Evolutionary conservation across 192 early-diverging fungal genomes (phyloP).

Genomic region (Linnemannia elongata): DNA sequence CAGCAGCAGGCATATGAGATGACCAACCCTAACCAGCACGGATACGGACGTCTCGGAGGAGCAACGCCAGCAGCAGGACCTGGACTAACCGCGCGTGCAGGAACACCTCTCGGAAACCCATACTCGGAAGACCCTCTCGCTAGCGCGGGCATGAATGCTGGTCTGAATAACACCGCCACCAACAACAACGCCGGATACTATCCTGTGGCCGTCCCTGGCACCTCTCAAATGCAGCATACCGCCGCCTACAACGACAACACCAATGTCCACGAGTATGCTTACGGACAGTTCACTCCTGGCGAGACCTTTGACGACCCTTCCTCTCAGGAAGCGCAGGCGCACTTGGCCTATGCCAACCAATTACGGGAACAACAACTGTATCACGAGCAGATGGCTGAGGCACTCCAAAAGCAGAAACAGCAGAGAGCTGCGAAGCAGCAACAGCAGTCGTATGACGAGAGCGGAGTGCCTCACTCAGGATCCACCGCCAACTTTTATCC

Average conservation of each 20-base stretch:
- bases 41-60: background rate
- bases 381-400: slow-evolving; percentile 51
- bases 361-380: slow-evolving; percentile 48
- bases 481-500: slow-evolving; percentile 43
- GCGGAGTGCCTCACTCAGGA: slow-evolving; percentile 22
- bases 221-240: background rate
- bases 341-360: slow-evolving; percentile 50
- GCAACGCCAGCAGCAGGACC: background rate
- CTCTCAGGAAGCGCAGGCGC: slow-evolving; percentile 45
- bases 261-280: slow-evolving; percentile 14
- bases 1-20: slow-evolving; percentile 33
- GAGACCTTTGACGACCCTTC: slow-evolving; percentile 46
- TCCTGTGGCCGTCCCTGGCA: slow-evolving; percentile 4
- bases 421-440: slow-evolving; percentile 22
- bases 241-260: background rate
- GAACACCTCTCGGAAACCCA: background rate
- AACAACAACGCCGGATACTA: background rate
- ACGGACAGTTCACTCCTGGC: slow-evolving; percentile 23
- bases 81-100: background rate
- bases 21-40: background rate
- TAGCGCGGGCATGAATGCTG: background rate
- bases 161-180: too few relatives aligned
- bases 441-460: background rate
- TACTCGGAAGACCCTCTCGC: background rate
- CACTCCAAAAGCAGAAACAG: slow-evolving; percentile 39